These are phyloP conservation scores for Taxawa tesnikishii DNA, from an alignment of 2,329 filamentous ascomycete genomes.

Conservation along the genomic window DNA sequence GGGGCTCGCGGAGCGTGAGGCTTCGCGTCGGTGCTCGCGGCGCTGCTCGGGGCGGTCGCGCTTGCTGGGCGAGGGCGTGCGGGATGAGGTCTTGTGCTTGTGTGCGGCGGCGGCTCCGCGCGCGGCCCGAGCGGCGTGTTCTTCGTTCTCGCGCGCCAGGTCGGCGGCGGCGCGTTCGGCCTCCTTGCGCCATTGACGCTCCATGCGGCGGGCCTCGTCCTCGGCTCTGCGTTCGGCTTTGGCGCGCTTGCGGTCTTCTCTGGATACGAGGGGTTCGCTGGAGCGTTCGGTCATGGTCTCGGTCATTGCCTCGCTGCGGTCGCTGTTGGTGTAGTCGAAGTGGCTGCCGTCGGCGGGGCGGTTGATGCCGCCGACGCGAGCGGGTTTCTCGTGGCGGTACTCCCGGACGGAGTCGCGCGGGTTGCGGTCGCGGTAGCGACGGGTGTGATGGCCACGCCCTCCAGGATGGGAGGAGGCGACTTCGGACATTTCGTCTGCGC, in stretches of 20 bases:
- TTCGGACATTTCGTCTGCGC: constrained; percentile 18
- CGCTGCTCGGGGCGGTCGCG: neutral
- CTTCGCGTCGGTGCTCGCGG: constrained; percentile 12
- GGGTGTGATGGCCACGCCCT: constrained; percentile 22
- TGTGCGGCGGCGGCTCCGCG: constrained; percentile 10
- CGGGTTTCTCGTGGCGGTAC: constrained; percentile 78
- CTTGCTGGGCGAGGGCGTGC: constrained; percentile 15
- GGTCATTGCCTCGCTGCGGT: constrained; percentile 45
- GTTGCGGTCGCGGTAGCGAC: constrained; percentile 46
- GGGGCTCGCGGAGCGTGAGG: constrained; percentile 16
- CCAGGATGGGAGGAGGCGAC: neutral
- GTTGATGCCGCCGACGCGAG: constrained; percentile 82
- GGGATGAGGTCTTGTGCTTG: constrained; percentile 12
- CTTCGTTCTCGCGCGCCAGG: constrained; percentile 19
- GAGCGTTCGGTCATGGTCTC: constrained; percentile 19
- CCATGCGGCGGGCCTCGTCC: constrained; percentile 26
- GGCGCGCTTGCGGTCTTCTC: constrained; percentile 22
- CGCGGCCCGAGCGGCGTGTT: constrained; percentile 11
- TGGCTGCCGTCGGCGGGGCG: constrained; percentile 63
- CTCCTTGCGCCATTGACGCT: constrained; percentile 24
- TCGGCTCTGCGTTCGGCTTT: constrained; percentile 24
- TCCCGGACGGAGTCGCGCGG: constrained; percentile 65
- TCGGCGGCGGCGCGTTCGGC: constrained; percentile 26
- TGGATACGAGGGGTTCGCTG: constrained; percentile 15
- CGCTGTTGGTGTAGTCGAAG: constrained; percentile 66